phyloP scores from a whole-genome alignment of 306 rosid species.

The Fragaria ananassa region DNA sequence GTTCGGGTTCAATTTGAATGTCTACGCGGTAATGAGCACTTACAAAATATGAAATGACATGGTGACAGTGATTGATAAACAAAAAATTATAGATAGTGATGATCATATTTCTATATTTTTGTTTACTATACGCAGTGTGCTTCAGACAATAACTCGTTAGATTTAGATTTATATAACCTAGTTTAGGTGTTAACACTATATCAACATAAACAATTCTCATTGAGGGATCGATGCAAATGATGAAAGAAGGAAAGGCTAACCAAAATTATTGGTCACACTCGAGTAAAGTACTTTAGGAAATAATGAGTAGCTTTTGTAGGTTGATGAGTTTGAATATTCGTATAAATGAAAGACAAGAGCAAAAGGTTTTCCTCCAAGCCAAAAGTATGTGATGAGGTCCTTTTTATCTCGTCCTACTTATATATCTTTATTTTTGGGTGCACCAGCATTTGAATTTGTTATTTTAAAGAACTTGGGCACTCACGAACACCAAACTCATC shows the following conservation, averaged over 20 bases:
- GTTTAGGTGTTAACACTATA: not conserved
- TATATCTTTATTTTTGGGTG: constrained; percentile 13
- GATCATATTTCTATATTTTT: not conserved
- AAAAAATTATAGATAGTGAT: not conserved
- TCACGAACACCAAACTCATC: constrained; percentile 29
- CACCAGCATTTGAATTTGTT: constrained; percentile 27
- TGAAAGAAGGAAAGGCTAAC: not conserved
- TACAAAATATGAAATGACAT: not conserved
- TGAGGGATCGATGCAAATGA: not conserved
- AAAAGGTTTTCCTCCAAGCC: constrained; percentile 3
- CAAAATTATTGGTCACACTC: constrained; percentile 21
- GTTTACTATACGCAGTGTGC: not conserved
- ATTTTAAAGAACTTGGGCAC: constrained; percentile 11
- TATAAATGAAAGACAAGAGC: constrained; percentile 14
- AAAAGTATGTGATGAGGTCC: constrained; percentile 1
- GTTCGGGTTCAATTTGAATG: not conserved
- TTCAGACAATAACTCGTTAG: not conserved
- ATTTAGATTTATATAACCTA: not conserved
- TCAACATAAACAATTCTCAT: not conserved
- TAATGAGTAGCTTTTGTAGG: constrained; percentile 26
- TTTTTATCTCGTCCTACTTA: constrained; percentile 14
- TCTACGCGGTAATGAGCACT: not conserved
- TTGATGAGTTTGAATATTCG: constrained; percentile 34
- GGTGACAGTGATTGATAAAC: not conserved
- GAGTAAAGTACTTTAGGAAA: constrained; percentile 18